phyloP scores from a whole-genome alignment of 805 yeast species.

The Starmerella bombi region DNA sequence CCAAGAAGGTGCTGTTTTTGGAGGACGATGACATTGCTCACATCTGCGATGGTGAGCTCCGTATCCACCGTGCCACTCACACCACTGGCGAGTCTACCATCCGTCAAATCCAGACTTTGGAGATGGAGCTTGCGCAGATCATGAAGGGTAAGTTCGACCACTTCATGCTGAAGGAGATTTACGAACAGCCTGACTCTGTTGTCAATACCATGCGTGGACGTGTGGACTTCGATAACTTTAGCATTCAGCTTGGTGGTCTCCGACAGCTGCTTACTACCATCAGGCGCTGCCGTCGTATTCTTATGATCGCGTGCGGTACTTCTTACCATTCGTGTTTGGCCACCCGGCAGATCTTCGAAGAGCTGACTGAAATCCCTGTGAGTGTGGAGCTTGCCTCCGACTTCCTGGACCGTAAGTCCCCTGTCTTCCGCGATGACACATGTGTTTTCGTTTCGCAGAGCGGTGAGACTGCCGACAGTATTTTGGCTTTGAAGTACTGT shows the following conservation, averaged over 20 bases:
- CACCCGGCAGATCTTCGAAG: slow-evolving; percentile 91
- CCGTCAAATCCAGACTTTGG: slow-evolving; percentile 91
- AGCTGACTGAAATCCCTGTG: slow-evolving; percentile 55
- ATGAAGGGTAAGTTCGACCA: slow-evolving; percentile 96
- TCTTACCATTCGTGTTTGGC: slow-evolving; percentile 98
- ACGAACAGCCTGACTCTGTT: slow-evolving; percentile 96
- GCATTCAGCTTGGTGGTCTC: slow-evolving; percentile 80
- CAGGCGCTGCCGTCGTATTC: slow-evolving; percentile 85
- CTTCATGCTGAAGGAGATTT: slow-evolving; percentile 97
- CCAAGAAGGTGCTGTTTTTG: slow-evolving; percentile 88
- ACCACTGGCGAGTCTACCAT: slow-evolving; percentile 75
- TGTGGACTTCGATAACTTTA: slow-evolving; percentile 71
- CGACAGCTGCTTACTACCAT: slow-evolving; percentile 72
- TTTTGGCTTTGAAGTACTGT: slow-evolving; percentile 89
- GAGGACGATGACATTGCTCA: slow-evolving; percentile 99
- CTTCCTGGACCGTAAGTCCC: slow-evolving; percentile 73
- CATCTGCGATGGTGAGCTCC: slow-evolving; percentile 94
- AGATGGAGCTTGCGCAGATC: slow-evolving; percentile 91
- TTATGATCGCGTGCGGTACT: slow-evolving; percentile 99
- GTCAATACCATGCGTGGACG: slow-evolving; percentile 99
- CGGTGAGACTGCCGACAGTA: slow-evolving; percentile 97
- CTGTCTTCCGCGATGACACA: slow-evolving; percentile 97
- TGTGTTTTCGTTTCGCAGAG: slow-evolving; percentile 96
- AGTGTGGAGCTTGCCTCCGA: slow-evolving; percentile 26
- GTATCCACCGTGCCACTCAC: slow-evolving; percentile 89